Percentiles rank a stretch among this genome's conserved stretches.
These are phyloP conservation scores for Teratosphaeria epicoccoides DNA, from an alignment of 2,329 filamentous ascomycete species.

Conservation along the genomic window DNA sequence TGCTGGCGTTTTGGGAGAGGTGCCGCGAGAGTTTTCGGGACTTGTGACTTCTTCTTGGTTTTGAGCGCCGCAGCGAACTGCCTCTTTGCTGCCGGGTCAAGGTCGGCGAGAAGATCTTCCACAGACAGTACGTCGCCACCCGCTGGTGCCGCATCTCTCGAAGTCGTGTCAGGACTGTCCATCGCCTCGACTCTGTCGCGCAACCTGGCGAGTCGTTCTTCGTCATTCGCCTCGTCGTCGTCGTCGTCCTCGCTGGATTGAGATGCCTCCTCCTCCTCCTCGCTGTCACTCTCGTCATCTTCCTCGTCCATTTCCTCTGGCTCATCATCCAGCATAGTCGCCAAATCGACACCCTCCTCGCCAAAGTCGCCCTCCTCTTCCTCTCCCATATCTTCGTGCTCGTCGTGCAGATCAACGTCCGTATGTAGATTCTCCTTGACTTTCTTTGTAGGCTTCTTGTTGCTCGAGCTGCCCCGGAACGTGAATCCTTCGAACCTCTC, in stretches of 20 bases:
- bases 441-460: slow-evolving; percentile 38
- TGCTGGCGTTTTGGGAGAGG: slow-evolving; percentile 80
- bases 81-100: slow-evolving; percentile 60
- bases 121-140: slow-evolving; percentile 51
- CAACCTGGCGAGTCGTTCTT: slow-evolving; percentile 57
- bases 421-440: slow-evolving; percentile 32
- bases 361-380: slow-evolving; percentile 50
- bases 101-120: slow-evolving; percentile 61
- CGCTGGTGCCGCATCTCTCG: slow-evolving; percentile 33
- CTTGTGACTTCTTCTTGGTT: slow-evolving; percentile 33
- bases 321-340: slow-evolving; percentile 50
- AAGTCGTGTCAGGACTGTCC: slow-evolving; percentile 23
- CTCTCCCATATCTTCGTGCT: slow-evolving; percentile 30
- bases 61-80: slow-evolving; percentile 46
- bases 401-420: slow-evolving; percentile 31
- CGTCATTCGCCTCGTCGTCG: slow-evolving; percentile 34
- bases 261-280: slow-evolving; percentile 29
- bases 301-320: slow-evolving; percentile 32
- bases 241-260: slow-evolving; percentile 45
- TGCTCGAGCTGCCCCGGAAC: slow-evolving; percentile 49
- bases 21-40: slow-evolving; percentile 48
- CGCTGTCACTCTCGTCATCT: slow-evolving; percentile 22
- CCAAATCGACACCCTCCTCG: slow-evolving; percentile 52
- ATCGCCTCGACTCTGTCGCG: slow-evolving; percentile 38
- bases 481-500: slow-evolving; percentile 71